Conservation (phyloP, 768 basidiomycete species). For the Daedaleopsis nitida region DNA sequence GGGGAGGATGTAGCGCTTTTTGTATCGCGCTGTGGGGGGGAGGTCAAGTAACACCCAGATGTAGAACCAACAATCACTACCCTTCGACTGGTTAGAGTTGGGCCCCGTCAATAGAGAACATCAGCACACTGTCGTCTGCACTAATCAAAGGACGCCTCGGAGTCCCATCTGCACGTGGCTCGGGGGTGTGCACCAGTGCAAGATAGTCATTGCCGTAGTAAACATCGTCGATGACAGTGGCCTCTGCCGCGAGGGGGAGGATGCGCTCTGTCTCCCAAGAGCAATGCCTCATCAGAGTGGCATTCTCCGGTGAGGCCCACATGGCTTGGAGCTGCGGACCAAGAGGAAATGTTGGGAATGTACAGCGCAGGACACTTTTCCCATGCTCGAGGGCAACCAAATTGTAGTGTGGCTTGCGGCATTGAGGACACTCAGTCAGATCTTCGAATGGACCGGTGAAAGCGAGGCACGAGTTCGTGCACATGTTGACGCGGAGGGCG, state of each 20-base stretch:
- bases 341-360: conserved; percentile 41
- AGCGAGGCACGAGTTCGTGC: conserved; percentile 40
- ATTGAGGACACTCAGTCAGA: conserved; percentile 34
- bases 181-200: too few species aligned
- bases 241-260: conserved; percentile 8
- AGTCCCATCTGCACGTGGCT: not conserved
- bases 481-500: conserved; percentile 43
- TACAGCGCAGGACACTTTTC: conserved; percentile 28
- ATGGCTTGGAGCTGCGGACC: conserved; percentile 48
- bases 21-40: conserved; percentile 25
- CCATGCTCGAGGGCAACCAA: not conserved
- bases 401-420: conserved; percentile 34
- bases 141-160: not conserved
- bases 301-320: conserved; percentile 17
- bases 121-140: not conserved
- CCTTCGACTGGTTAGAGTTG: conserved; percentile 32
- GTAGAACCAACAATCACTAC: conserved; percentile 36
- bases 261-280: conserved; percentile 2
- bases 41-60: conserved; percentile 30
- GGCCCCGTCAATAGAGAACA: conserved; percentile 28
- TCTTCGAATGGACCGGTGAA: conserved; percentile 41
- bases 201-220: not conserved
- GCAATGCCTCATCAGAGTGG: not conserved
- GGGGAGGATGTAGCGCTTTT: conserved; percentile 29
- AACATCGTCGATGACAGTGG: not conserved